Evolutionary conservation across 768 basidiomycete species (phyloP).

Genomic region (Mycena epipterygia): DNA sequence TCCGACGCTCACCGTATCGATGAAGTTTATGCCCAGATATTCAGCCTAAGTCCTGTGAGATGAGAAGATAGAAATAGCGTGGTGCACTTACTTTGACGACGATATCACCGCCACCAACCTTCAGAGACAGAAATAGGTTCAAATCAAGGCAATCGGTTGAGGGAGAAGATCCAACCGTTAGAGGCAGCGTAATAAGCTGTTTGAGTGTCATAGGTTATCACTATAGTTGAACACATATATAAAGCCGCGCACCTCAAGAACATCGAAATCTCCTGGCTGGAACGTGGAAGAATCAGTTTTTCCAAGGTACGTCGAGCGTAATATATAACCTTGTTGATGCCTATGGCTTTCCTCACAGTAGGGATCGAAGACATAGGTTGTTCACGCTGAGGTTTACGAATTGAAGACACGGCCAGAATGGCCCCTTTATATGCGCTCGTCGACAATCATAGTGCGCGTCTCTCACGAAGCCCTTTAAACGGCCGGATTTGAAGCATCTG

Average conservation of each 20-base stretch:
- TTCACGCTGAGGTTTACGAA: background rate
- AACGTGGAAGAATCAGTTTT: no score
- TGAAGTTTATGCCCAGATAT: constrained; percentile 87
- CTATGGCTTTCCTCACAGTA: constrained; percentile 21
- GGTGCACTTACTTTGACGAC: constrained; percentile 55
- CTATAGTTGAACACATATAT: background rate
- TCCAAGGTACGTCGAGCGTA: constrained; percentile 47
- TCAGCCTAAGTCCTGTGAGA: constrained; percentile 57
- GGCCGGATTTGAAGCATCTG: no score
- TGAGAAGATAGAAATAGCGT: background rate
- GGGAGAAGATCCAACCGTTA: background rate
- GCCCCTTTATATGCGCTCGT: background rate
- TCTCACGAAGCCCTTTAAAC: no score
- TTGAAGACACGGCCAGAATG: no score
- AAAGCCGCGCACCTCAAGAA: constrained; percentile 45
- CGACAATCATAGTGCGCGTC: no score
- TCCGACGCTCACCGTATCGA: constrained; percentile 56
- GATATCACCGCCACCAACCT: constrained; percentile 59
- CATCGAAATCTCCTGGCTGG: constrained; percentile 70
- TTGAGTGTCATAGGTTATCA: background rate
- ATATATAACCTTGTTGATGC: constrained; percentile 22
- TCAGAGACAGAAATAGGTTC: background rate
- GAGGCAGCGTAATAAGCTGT: background rate
- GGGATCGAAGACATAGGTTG: constrained; percentile 31
- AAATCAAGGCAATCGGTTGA: background rate